Evolutionary conservation across 345 rosid species (phyloP), one percentile per base, ranked within the genome.

Genomic region (Eucalyptus regnans): DNA sequence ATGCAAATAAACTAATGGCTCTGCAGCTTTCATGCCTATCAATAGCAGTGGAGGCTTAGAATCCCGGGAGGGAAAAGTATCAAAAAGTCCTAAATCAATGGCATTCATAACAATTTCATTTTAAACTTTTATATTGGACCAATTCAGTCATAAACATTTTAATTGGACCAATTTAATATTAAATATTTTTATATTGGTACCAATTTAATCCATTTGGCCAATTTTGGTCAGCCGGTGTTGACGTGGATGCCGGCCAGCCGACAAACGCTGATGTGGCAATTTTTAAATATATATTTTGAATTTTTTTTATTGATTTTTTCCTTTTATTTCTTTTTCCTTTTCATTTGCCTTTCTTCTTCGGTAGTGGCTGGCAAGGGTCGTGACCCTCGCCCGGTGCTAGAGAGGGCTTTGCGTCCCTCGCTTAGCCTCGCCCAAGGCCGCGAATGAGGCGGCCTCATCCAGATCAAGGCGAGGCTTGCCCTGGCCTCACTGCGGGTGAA

Each of bases 321-420:
- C 2, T 48, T 11, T 48, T 5, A n/a, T 50, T 50, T 0, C 7
- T 17, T 17, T 3, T 17, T 7, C 2, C 0, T 51, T 52, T 52
- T 52, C 58, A 10, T 20, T 52, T 52, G 10, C 25, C 2, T 2
- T 20, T 20, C 58, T 52, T 52, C 58, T 52, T 2, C 1, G 1
- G 10, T 0, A 52, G 2, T 52, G 58, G 23, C 0, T 0, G 1
- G 9, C 56, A 52, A 52, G 58, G 58, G 58, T 7, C 1, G 4
- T 0, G 1, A 1, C 56, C 56, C 2, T 52, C 9, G 0, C 25
- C 0, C 0, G 5, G 1, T 0, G 0, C 10, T 7, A 0, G 58
- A 52, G 2, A 52, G 58, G 58, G 58, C 58, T 20, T 20, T 0
- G 10, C 5, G 0, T 52, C 25, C 58, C 1, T 52, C 0, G 1